These are phyloP conservation scores for Castanea crenata DNA, from an alignment of 306 rosid genomes.

Conservation along the genomic window DNA sequence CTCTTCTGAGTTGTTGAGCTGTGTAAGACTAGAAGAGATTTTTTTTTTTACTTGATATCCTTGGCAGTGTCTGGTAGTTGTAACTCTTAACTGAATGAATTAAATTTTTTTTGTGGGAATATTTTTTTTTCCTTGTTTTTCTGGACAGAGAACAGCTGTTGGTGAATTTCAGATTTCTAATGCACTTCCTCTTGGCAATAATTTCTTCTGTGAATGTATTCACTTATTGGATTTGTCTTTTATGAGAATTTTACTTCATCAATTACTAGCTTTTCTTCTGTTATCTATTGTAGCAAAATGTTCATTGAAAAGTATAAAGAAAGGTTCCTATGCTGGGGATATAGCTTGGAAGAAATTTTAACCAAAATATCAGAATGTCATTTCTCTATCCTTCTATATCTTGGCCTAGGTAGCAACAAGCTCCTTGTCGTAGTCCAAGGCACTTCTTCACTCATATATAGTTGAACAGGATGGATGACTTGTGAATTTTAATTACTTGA, in stretches of 20 bases:
- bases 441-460: background rate
- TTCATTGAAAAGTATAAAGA: background rate
- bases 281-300: background rate
- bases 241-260: background rate
- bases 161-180: background rate
- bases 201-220: background rate
- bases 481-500: too few species aligned
- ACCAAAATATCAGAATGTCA: too few species aligned
- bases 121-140: background rate
- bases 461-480: too few species aligned
- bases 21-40: conserved; percentile 37
- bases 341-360: background rate
- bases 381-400: background rate
- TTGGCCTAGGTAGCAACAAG: background rate
- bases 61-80: conserved; percentile 11
- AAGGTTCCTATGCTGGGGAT: background rate
- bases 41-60: background rate
- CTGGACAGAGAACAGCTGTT: background rate
- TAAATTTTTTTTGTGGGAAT: background rate
- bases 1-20: conserved; percentile 9
- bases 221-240: background rate
- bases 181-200: background rate
- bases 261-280: background rate
- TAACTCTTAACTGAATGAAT: background rate
- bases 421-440: background rate